These are phyloP conservation scores for Podaxis sp. DNA, from an alignment of 768 basidiomycete genomes.

Conservation along the genomic window DNA sequence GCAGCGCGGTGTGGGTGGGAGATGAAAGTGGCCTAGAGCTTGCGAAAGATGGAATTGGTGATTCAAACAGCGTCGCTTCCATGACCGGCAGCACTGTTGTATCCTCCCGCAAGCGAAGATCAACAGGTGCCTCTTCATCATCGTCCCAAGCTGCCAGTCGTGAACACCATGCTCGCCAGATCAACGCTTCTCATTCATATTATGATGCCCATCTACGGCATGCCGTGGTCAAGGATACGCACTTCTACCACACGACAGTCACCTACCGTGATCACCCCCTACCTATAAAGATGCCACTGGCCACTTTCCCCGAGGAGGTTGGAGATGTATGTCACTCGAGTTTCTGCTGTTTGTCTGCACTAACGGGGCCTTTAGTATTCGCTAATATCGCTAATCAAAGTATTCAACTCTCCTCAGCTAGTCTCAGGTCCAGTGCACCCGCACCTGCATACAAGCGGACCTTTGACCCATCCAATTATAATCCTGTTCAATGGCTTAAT, in stretches of 20 bases:
- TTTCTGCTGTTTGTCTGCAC: not conserved
- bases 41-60: slow-evolving; percentile 43
- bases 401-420: slow-evolving; percentile 60
- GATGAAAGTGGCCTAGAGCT: slow-evolving; percentile 65
- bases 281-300: slow-evolving; percentile 89
- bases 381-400: slow-evolving; percentile 84
- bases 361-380: slow-evolving; percentile 65
- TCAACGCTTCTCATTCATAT: slow-evolving; percentile 38
- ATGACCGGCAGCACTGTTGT: slow-evolving; percentile 38
- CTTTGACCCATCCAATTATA: slow-evolving; percentile 90
- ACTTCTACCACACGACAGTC: slow-evolving; percentile 87
- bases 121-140: slow-evolving; percentile 73
- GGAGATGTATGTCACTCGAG: slow-evolving; percentile 70
- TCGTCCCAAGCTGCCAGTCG: slow-evolving; percentile 55
- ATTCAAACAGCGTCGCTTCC: slow-evolving; percentile 43
- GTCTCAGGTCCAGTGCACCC: slow-evolving; percentile 81
- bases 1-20: slow-evolving; percentile 83
- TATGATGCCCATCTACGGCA: slow-evolving; percentile 49
- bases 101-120: slow-evolving; percentile 53
- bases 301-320: slow-evolving; percentile 91
- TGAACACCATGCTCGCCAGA: slow-evolving; percentile 39
- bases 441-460: slow-evolving; percentile 91
- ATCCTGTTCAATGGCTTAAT: slow-evolving; percentile 95
- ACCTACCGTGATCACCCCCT: slow-evolving; percentile 80
- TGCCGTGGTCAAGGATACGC: slow-evolving; percentile 79